Evolutionary conservation across 2,329 filamentous ascomycete species (phyloP), one percentile per base, ranked within the genome.

Genomic region (Pyrenophora seminiperda): DNA sequence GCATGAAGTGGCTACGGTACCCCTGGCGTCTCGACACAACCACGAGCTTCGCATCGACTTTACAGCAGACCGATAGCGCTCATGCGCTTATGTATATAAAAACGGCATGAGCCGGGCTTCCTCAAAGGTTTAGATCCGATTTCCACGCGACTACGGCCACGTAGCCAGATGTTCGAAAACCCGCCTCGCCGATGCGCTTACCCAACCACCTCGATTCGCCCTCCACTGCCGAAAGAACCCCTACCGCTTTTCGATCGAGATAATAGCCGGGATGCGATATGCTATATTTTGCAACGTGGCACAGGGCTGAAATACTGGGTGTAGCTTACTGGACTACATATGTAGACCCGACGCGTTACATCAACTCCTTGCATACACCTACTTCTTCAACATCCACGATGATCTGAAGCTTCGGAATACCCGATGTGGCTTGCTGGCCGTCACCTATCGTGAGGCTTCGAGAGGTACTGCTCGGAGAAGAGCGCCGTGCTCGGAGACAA

Each of bases 331-430:
- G n/a, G 33, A n/a, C 22, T 13, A 18, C 13, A 19, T 30, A 9
- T 29, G 11, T 10, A 38, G 24, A 44, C 24, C 30, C n/a, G 42
- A 37, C 37, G 31, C 31, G 47, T 41, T 41, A 29, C 32, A 31
- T 39, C 18, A 31, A 17, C 20, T 41, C 18, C 30, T 32, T 29
- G 47, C 22, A 31, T 24, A 24, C n/a, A 29, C 18, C 36, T 27
- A 14, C 11, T 13, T 18, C n/a, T 11, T 17, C 1, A 24, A 27
- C 24, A 13, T 10, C 24, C 9, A 5, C 4, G 20, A 10, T 7
- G 13, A 14, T 31, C 19, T 29, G 24, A 30, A n/a, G 32, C 32
- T 22, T 18, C 11, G 15, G 15, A 20, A 15, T 31, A 13, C 17
- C 33, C 19, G 17, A 11, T 19, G 5, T 36, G 17, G 17, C 33